Evolutionary conservation across 192 early-diverging fungal species (phyloP), one percentile per base, ranked within the genome.

Genomic region (Coemansia sp.): DNA sequence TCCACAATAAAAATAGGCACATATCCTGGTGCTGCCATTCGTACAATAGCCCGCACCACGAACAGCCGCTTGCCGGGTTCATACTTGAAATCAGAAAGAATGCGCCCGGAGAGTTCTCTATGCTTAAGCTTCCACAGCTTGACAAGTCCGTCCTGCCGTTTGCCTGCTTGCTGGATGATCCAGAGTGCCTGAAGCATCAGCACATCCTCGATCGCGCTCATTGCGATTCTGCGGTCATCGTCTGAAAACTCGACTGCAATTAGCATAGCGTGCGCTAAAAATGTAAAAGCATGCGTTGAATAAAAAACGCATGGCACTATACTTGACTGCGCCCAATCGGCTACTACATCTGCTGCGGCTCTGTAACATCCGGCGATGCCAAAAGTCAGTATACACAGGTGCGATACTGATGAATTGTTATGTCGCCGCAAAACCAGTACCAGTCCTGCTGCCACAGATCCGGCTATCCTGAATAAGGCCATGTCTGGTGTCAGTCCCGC

Each of bases 31-130:
- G 37, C 28, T 0, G 61, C 66, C 72, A 74, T 74, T 0, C 62
- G 61, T 4, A 43, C 48, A 38, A 74, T 68, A 2, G 62, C 72
- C 0, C 66, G 66, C 15, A 67, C 55, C 8, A 74, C 72, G 60
- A 74, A 68, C 36, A 74, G 32, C 22, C 55, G 38, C 55, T 74
- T 38, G 32, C 28, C 8, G 37, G 66, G 55, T 17, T 67, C 66
- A 56, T 55, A 67, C 18, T 6, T 43, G 45, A 67, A 68, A 32
- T 68, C 66, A n/a, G 61, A 28, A 2, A 63, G 8, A 15, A 63
- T 20, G 22, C 1, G 22, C 15, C 2, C 18, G 1, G 61, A 39
- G 8, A 22, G 12, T 11, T 51, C 39, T 11, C 61, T 39, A 1
- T 63, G 36, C 4, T 32, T 32, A 28, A 63, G 34, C 39, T 51